Evolutionary conservation across 371 early-diverging fungal species (phyloP).

Genomic region (Mucor mucedo): DNA sequence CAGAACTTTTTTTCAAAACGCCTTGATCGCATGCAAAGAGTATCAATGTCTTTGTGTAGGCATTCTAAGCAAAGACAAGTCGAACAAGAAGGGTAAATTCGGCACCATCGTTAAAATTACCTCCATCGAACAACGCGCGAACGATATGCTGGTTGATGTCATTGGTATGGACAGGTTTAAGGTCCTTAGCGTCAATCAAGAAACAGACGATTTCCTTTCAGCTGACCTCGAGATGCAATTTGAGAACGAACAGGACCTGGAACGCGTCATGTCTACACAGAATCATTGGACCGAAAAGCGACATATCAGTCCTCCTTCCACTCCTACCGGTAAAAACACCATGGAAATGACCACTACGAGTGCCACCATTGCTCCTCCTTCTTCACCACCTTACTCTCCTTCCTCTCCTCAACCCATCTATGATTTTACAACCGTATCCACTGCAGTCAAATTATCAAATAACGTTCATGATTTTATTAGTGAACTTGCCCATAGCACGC

Average conservation of each 20-base stretch:
- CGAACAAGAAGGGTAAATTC: conserved; percentile 31
- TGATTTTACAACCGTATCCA: background rate
- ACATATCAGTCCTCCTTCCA: background rate
- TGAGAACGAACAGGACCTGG: conserved; percentile 9
- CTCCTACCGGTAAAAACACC: background rate
- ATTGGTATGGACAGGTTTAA: conserved; percentile 50
- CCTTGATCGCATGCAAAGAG: conserved; percentile 13
- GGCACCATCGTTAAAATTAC: conserved; percentile 50
- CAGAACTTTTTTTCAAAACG: background rate
- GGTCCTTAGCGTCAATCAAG: conserved; percentile 29
- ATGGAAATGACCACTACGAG: background rate
- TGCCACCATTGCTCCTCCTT: background rate
- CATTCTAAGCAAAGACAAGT: conserved; percentile 18
- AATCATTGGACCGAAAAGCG: conserved; percentile 12
- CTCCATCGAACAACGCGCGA: conserved; percentile 33
- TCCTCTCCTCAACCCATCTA: conserved; percentile 5
- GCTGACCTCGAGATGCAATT: conserved; percentile 28
- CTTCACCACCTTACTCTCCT: background rate
- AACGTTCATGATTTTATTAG: conserved; percentile 30
- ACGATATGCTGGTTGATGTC: conserved; percentile 47
- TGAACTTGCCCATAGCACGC: conserved; percentile 29
- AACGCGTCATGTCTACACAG: background rate
- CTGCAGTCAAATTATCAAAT: conserved; percentile 14
- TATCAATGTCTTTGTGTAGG: conserved; percentile 20
- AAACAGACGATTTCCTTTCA: conserved; percentile 29